Base-by-base conservation (phyloP, 768 basidiomycete genomes). In the Floccularia luteovirens region DNA sequence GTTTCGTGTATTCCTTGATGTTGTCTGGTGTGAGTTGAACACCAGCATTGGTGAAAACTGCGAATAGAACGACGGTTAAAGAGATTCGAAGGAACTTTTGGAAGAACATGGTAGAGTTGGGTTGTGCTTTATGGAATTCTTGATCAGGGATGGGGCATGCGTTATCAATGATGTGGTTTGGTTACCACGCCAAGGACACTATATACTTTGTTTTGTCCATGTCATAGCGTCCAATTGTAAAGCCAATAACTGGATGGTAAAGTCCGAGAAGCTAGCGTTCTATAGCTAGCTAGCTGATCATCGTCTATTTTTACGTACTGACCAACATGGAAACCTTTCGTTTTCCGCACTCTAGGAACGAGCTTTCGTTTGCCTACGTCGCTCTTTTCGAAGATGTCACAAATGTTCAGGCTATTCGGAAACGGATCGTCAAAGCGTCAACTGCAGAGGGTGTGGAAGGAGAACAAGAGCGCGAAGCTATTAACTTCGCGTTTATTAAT, bases 401-500 rank as follows among this genome's bases (percentile, higher is more conserved):
- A 19, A 90, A 93, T 51, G 70, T 82, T 0, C 62, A 67, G 0
- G 61, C 59, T 0, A 62, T 96, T 17, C 69, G 82, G 19, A 58
- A 65, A 30, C 72, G 86, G 2, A 80, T 98, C 35, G 69, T 93
- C 36, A 62, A 63, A 4, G 91, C 91, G 0, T 73, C 88, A 2
- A 72, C 69, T 7, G 60, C 75, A 31, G 56, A 66, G 13, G 85
- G 82, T 0, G 58, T 57, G 1, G 68, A 70, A 5, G 89, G 90
- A 14, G 77, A 87, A 20, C 51, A 48, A 11, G 84, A 88, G 50
- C 74, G 89, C 38, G 77, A 76, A 21, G 74, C 75, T n/a, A 74
- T 96, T 49, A 89, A 92, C 51, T 96, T 88, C 62, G 85, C 87
- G 0, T 97, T 97, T 59, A 67, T 98, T 53, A 85, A 97, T 56